Evolutionary conservation across 2,329 filamentous ascomycete species (phyloP).

Genomic region (Nigrograna mackinnonii): DNA sequence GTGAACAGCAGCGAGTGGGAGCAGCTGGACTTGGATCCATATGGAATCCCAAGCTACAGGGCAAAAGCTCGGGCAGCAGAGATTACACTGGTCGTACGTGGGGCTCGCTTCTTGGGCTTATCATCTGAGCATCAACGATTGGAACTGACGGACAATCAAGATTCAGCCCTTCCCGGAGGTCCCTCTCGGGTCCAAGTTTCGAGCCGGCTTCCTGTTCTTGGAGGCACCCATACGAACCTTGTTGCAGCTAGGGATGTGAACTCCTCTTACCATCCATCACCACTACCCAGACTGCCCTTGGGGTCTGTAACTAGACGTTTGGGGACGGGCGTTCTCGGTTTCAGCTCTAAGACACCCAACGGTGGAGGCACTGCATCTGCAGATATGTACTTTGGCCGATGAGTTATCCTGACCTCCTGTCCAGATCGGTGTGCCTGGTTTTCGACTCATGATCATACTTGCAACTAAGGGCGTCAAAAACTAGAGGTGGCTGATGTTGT

Average conservation of each 20-base stretch:
- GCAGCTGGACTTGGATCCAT: slow-evolving; percentile 18
- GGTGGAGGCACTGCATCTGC: neutral
- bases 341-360: neutral
- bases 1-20: slow-evolving; percentile 23
- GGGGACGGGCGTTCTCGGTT: neutral
- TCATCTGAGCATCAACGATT: too few relatives aligned
- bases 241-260: neutral
- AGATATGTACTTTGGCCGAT: too few relatives aligned
- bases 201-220: slow-evolving; percentile 14
- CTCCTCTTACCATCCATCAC: neutral
- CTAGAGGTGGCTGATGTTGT: too few relatives aligned
- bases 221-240: slow-evolving; percentile 2
- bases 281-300: neutral
- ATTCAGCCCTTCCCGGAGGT: slow-evolving; percentile 16
- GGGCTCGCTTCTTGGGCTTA: neutral
- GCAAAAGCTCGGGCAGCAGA: slow-evolving; percentile 15
- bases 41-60: slow-evolving; percentile 24
- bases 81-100: slow-evolving; percentile 25
- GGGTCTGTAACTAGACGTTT: neutral
- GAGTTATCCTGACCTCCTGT: too few relatives aligned
- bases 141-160: slow-evolving; percentile 4
- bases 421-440: too few relatives aligned
- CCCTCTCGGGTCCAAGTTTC: slow-evolving; percentile 23
- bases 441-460: too few relatives aligned
- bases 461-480: too few relatives aligned